Evolutionary conservation across 352 stramenopile genomes (phyloP).

Genomic region (Phytophthora citricola): DNA sequence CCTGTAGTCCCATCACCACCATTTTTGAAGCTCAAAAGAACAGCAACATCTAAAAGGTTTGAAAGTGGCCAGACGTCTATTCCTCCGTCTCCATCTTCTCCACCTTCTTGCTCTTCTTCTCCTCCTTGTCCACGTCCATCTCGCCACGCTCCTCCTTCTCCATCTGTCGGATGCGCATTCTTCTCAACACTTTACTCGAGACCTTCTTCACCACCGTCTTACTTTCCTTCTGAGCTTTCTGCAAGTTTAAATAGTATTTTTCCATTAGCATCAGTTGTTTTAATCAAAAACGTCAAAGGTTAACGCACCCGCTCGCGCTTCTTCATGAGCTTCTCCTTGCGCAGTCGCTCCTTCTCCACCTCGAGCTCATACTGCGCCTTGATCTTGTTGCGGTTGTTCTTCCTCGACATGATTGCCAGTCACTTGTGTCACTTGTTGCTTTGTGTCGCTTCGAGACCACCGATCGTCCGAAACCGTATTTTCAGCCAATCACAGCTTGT

Average conservation of each 20-base stretch:
- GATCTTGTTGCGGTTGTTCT: slow-evolving; percentile 84
- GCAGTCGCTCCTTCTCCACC: slow-evolving; percentile 72
- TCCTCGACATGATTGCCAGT: slow-evolving; percentile 62
- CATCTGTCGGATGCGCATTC: slow-evolving; percentile 65
- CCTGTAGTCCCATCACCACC: slow-evolving; percentile 31
- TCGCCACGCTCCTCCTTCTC: slow-evolving; percentile 62
- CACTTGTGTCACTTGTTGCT: background rate
- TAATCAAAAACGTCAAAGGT: background rate
- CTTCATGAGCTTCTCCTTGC: slow-evolving; percentile 77
- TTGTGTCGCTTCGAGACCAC: slow-evolving; percentile 35
- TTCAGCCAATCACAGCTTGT: slow-evolving; percentile 19
- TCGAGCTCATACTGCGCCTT: slow-evolving; percentile 85
- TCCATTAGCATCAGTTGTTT: background rate
- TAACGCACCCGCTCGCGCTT: slow-evolving; percentile 69
- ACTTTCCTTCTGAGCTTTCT: slow-evolving; percentile 66
- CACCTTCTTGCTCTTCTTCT: slow-evolving; percentile 35
- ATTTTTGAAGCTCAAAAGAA: slow-evolving; percentile 19
- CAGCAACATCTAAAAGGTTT: slow-evolving; percentile 3
- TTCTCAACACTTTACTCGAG: slow-evolving; percentile 71
- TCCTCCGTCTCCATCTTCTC: slow-evolving; percentile 69
- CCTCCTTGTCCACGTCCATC: slow-evolving; percentile 47
- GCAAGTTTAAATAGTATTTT: background rate
- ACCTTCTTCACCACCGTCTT: slow-evolving; percentile 79
- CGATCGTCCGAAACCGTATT: slow-evolving; percentile 9
- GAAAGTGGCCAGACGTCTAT: slow-evolving; percentile 26